Base-by-base conservation (phyloP, 495 filamentous ascomycete genomes). In the Talaromyces borbonicus region DNA sequence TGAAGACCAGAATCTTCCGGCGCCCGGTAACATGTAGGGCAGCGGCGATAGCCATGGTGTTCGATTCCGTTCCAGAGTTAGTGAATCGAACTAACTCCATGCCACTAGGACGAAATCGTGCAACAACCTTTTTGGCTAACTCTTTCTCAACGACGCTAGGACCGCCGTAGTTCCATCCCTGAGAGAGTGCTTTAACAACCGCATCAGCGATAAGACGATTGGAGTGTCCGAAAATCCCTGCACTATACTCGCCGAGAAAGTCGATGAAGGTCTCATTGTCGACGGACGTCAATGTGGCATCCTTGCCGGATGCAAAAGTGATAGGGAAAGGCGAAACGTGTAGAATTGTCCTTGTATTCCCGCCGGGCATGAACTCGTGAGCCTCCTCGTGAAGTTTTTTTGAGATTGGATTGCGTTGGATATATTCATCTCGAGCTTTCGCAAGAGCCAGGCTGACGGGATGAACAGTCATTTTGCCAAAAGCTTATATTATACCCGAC, bases 331-430 rank as follows among this genome's bases (percentile, higher is more conserved):
- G 78, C 3, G 54, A 55, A n/a, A 65, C 66, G 56, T 80, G 68
- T 0, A 83, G 62, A 1, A 79, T 59, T 2, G 71, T 74, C 14
- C 79, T 61, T 9, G 79, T 83, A 52, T 81, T 83, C 31, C 79
- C 79, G 12, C 79, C 78, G 0, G 79, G 79, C 3, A 80, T 55
- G 32, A 58, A 55, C 27, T 58, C 18, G 16, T 53, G 47, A 12
- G 73, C 67, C 20, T 57, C 43, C 6, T 61, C 55, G 37, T 72
- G 62, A 5, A 62, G 55, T 8, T 50, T 44, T 14, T 47, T 52
- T 8, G 68, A 72, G 8, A 43, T 31, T 1, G 59, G 56, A 52
- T 72, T 69, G 26, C 51, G 44, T 20, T 54, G 20, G 15, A 52
- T 50, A 43, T 59, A 61, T 42, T 39, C 43, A 43, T 59, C 42